Percentiles rank a stretch among this genome's conserved stretches.
These are phyloP conservation scores for Hirschfeldia incana DNA, from an alignment of 345 rosid genomes.

Conservation along the genomic window DNA sequence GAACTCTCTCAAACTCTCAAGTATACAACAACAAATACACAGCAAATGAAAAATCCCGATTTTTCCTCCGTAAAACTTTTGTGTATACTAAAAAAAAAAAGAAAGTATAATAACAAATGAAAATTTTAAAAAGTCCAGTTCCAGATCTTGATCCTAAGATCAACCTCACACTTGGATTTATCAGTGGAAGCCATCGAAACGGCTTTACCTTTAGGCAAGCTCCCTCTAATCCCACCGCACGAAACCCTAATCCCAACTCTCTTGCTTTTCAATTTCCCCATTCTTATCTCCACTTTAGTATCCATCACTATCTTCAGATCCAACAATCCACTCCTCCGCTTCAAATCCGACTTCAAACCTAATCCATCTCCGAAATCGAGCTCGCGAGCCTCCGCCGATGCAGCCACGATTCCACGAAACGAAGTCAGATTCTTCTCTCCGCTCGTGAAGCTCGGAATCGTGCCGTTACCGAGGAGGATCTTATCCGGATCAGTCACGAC, in stretches of 20 bases:
- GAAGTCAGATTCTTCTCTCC: slow-evolving; percentile 59
- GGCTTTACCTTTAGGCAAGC: slow-evolving; percentile 60
- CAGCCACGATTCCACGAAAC: slow-evolving; percentile 49
- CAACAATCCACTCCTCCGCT: slow-evolving; percentile 47
- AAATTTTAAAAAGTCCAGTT: slow-evolving; percentile 43
- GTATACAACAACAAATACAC: neutral
- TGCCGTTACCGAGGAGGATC: slow-evolving; percentile 68
- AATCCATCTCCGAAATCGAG: slow-evolving; percentile 59
- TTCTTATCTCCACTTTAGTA: slow-evolving; percentile 55
- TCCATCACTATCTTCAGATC: slow-evolving; percentile 60
- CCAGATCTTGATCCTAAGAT: slow-evolving; percentile 92
- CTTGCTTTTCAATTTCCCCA: slow-evolving; percentile 57
- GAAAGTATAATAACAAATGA: neutral
- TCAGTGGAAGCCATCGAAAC: slow-evolving; percentile 54
- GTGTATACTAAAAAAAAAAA: neutral
- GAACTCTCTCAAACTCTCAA: neutral
- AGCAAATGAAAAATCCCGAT: neutral
- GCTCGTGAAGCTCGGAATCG: slow-evolving; percentile 56
- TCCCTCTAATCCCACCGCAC: slow-evolving; percentile 60
- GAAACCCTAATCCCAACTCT: slow-evolving; percentile 70
- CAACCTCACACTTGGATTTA: slow-evolving; percentile 66
- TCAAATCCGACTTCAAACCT: slow-evolving; percentile 66
- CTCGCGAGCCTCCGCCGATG: slow-evolving; percentile 48
- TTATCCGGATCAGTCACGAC: slow-evolving; percentile 31
- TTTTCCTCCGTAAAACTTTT: neutral